Evolutionary conservation across 169 alveolate genomes (phyloP), one percentile per base, ranked within the genome.

Genomic region (Theileria equi): DNA sequence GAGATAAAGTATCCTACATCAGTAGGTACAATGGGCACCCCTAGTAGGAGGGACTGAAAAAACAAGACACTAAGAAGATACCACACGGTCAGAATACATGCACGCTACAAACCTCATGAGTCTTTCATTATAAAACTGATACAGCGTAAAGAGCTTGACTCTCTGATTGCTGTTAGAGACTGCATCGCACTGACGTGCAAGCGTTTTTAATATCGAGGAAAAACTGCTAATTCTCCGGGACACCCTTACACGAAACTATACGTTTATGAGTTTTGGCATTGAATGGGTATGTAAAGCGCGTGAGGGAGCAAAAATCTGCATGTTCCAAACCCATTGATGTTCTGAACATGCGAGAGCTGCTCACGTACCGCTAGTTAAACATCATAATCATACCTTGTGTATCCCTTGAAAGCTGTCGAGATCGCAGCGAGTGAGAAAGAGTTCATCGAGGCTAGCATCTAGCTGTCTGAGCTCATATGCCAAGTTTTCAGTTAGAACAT

Each of bases 191-290:
- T 55, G 47, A 61, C 45, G 32, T 16, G 38, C 34, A 19, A 77
- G 69, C 23, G 44, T 66, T 31, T 63, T 47, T 35, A 69, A 41
- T 11, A 77, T 68, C n/a, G 52, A 44, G 13, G 73, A 68, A 53
- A 53, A 74, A n/a, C 80, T 62, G 26, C 80, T 64, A 3, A 74
- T 74, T 17, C 84, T 61, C 34, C 84, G 47, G 26, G 84, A 74
- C 1, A 50, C 78, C 21, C 73, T 57, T 3, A 74, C 52, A n/a
- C 84, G 84, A 67, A 57, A 74, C 84, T 73, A 58, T 13, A 53
- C 16, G 3, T 5, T 43, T 16, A 21, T 2, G 17, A 29, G 13
- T 36, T 36, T 31, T 36, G 34, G 4, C 47, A 2, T 28, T 31
- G 38, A 19, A 13, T 19, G 38, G n/a, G n/a, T n/a, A n/a, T n/a